Evolutionary conservation across 75 land plant species (phyloP).

Genomic region (Cupressus sempervirens): DNA sequence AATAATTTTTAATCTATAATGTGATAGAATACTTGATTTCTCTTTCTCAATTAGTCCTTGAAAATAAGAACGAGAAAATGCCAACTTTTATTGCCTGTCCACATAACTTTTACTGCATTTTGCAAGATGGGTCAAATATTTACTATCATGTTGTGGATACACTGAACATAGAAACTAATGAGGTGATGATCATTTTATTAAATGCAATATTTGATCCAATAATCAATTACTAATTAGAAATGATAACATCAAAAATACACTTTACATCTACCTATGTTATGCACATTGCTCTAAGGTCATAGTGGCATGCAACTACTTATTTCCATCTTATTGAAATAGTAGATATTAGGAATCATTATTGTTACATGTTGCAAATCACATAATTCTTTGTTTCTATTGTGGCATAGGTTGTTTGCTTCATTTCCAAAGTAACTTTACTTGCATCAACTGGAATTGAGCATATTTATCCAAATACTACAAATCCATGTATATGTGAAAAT

Average conservation of each 20-base stretch:
- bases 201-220: background rate
- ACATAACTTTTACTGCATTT: background rate
- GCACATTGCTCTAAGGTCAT: background rate
- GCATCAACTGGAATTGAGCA: conserved; percentile 99
- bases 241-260: background rate
- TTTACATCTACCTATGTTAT: background rate
- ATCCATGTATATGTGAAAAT: conserved; percentile 64
- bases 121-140: conserved; percentile 73
- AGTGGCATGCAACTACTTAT: background rate
- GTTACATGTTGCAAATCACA: background rate
- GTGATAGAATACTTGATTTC: background rate
- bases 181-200: conserved; percentile 26
- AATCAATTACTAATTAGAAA: background rate
- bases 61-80: background rate
- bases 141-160: conserved; percentile 90
- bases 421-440: conserved; percentile 88
- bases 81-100: background rate
- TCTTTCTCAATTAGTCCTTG: background rate
- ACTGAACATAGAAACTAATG: conserved; percentile 59
- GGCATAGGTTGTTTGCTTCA: conserved; percentile 71
- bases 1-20: background rate
- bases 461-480: conserved; percentile 92
- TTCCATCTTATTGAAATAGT: background rate
- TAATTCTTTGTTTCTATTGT: conserved; percentile 7
- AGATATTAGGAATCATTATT: background rate